These are phyloP conservation scores for Xerocomus brunneocitrinus DNA, from an alignment of 768 basidiomycete genomes.

Conservation along the genomic window DNA sequence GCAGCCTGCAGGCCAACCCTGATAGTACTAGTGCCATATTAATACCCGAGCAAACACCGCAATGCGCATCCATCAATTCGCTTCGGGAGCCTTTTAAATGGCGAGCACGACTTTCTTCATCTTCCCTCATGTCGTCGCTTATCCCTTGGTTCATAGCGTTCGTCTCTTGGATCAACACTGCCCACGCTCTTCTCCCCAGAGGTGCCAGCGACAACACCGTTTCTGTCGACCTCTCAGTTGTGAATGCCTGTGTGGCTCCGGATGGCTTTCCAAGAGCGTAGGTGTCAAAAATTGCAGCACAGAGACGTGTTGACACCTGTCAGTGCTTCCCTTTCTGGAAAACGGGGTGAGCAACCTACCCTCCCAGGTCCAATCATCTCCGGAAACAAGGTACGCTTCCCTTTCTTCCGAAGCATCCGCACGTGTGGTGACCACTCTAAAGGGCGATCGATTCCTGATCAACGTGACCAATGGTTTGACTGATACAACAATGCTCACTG, in stretches of 20 bases:
- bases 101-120: neutral
- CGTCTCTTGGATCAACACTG: neutral
- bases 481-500: conserved; percentile 17
- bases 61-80: neutral
- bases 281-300: neutral
- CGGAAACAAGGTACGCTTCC: conserved; percentile 31
- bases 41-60: neutral
- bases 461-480: conserved; percentile 16
- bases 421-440: neutral
- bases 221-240: neutral
- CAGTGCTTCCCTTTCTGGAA: conserved; percentile 36
- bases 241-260: conserved; percentile 8
- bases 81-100: neutral
- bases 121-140: neutral
- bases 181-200: neutral
- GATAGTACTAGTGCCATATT: neutral
- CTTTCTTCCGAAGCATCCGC: neutral
- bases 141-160: neutral
- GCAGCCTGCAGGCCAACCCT: neutral
- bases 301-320: conserved; percentile 4
- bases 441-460: conserved; percentile 20
- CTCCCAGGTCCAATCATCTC: conserved; percentile 40
- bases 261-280: conserved; percentile 14
- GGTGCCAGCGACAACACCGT: neutral
- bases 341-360: conserved; percentile 8